Evolutionary conservation across 2,329 filamentous ascomycete genomes (phyloP).

Genomic region (Beauveria brongniartii): DNA sequence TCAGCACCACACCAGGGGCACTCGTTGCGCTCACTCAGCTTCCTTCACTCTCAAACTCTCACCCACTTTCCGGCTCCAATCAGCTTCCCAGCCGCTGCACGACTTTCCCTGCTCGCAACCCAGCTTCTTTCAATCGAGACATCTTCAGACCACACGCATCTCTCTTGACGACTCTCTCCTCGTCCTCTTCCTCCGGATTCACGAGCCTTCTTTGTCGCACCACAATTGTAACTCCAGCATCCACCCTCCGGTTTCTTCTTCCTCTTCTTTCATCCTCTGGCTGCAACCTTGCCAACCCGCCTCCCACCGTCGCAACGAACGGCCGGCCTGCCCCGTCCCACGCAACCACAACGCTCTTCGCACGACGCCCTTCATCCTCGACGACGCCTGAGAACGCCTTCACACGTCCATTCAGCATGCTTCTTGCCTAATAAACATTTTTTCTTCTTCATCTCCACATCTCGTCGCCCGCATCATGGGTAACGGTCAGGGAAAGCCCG

Average conservation of each 20-base stretch:
- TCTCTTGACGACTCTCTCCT: neutral
- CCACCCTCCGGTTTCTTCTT: neutral
- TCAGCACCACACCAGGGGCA: too few species aligned
- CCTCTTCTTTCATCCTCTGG: neutral
- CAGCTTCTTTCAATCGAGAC: neutral
- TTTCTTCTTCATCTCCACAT: neutral
- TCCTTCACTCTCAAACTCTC: neutral
- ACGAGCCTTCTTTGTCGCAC: neutral
- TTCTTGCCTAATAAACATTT: neutral
- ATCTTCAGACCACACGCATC: neutral
- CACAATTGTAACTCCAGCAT: neutral
- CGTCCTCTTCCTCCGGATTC: neutral
- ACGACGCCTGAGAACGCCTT: neutral
- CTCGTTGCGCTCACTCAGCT: too few species aligned
- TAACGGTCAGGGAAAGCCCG: constrained; percentile 89
- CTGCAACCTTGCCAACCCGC: neutral
- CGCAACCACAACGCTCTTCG: neutral
- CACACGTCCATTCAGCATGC: neutral
- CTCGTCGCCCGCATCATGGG: constrained; percentile 53
- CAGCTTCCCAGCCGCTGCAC: neutral
- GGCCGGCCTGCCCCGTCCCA: neutral
- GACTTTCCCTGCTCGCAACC: constrained; percentile 8
- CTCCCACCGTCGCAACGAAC: neutral
- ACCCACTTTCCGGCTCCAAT: neutral
- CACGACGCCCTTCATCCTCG: neutral